These are phyloP conservation scores for Pseudopithomyces chartarum DNA, from an alignment of 2,329 filamentous ascomycete species.

Conservation along the genomic window DNA sequence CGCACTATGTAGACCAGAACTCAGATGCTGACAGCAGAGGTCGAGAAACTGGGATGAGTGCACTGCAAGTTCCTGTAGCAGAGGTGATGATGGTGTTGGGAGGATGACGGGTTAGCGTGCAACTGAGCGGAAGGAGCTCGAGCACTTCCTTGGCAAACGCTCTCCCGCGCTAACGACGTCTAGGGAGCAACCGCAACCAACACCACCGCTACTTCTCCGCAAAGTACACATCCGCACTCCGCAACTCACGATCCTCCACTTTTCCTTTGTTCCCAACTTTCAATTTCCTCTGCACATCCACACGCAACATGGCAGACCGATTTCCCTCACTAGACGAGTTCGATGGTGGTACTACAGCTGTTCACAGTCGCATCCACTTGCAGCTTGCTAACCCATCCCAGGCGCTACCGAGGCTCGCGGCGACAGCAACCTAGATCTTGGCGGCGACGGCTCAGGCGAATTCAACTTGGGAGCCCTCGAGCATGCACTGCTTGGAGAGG, in stretches of 20 bases:
- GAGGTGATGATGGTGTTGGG: not conserved
- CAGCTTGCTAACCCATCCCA: conserved; percentile 44
- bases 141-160: conserved; percentile 4
- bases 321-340: conserved; percentile 60
- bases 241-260: not conserved
- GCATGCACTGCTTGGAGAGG: conserved; percentile 86
- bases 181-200: not conserved
- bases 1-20: conserved; percentile 6
- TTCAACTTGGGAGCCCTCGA: conserved; percentile 92
- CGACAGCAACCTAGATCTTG: conserved; percentile 52
- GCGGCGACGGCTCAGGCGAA: conserved; percentile 64
- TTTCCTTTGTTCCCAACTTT: not conserved
- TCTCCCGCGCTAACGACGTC: not conserved
- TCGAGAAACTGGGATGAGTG: not conserved
- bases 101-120: not conserved
- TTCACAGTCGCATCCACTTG: conserved; percentile 24
- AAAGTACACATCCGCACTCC: conserved; percentile 4
- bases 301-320: conserved; percentile 53
- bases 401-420: conserved; percentile 71
- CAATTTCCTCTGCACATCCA: not conserved
- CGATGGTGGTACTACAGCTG: conserved; percentile 52
- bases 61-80: conserved; percentile 2
- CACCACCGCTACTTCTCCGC: conserved; percentile 1
- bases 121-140: conserved; percentile 1
- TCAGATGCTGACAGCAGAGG: not conserved